Conservation (phyloP, 257 asterid genomes). For the Ilex asprella region DNA sequence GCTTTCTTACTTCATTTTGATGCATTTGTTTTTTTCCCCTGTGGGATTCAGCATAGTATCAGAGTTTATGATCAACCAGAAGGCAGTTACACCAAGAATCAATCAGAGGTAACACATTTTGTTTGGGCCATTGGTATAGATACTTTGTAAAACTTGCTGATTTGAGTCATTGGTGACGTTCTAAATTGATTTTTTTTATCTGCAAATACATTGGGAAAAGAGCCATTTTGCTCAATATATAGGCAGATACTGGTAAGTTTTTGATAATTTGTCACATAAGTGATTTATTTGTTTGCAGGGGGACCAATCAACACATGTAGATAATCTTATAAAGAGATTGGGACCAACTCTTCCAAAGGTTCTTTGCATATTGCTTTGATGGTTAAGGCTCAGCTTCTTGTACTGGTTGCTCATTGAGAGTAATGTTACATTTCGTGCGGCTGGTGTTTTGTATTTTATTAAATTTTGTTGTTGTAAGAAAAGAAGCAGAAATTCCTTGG, state of each 20-base stretch:
- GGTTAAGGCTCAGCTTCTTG: slow-evolving; percentile 23
- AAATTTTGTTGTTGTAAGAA: too few species aligned
- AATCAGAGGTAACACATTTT: slow-evolving; percentile 39
- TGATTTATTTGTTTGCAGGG: slow-evolving; percentile 32
- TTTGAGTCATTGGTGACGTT: neutral
- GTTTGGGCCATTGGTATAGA: neutral
- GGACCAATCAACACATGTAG: slow-evolving; percentile 40
- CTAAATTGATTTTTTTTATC: too few species aligned
- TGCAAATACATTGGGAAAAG: neutral
- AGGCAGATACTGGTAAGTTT: neutral
- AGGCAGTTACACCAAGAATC: slow-evolving; percentile 28
- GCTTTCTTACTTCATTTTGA: neutral
- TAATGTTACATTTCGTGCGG: too few species aligned
- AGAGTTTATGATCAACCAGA: slow-evolving; percentile 30
- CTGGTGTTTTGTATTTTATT: too few species aligned
- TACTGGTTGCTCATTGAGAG: slow-evolving; percentile 5
- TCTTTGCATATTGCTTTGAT: slow-evolving; percentile 28
- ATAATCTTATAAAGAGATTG: slow-evolving; percentile 47
- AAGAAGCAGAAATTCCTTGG: too few species aligned
- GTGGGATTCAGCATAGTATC: slow-evolving; percentile 36
- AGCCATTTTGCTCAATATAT: neutral
- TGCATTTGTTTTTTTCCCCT: slow-evolving; percentile 11
- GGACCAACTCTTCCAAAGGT: slow-evolving; percentile 70
- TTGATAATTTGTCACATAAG: neutral
- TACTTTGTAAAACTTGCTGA: neutral